Conservation (phyloP, 768 basidiomycete genomes). For the Ephemerocybe angulata region DNA sequence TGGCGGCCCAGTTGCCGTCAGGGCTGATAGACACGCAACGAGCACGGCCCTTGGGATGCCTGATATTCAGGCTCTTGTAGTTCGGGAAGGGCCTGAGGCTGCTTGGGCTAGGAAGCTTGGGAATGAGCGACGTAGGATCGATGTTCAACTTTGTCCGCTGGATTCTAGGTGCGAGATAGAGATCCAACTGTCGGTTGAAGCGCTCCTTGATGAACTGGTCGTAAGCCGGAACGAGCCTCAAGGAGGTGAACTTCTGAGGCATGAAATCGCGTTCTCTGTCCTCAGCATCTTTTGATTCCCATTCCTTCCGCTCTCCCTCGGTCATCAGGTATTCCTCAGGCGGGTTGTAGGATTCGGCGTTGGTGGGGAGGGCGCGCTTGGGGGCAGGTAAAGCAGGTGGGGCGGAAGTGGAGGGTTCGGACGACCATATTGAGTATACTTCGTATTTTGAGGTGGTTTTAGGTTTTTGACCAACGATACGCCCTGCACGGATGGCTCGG, state of each 20-base stretch:
- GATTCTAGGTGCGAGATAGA: conserved; percentile 93
- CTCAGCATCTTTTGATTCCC: conserved; percentile 81
- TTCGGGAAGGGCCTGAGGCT: conserved; percentile 94
- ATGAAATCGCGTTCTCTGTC: conserved; percentile 89
- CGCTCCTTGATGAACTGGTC: conserved; percentile 89
- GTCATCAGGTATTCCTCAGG: conserved; percentile 94
- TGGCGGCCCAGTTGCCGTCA: conserved; percentile 86
- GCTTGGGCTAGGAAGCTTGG: conserved; percentile 88
- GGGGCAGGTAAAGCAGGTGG: conserved; percentile 91
- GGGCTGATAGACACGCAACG: conserved; percentile 80
- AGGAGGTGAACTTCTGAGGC: conserved; percentile 77
- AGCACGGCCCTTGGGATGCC: conserved; percentile 64
- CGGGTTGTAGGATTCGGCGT: conserved; percentile 98
- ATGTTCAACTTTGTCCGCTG: conserved; percentile 85
- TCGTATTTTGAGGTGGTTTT: conserved; percentile 64
- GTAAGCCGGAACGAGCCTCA: conserved; percentile 92
- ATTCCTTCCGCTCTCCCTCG: conserved; percentile 73
- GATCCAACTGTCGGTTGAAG: conserved; percentile 89
- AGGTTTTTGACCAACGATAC: conserved; percentile 87
- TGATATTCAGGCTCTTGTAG: conserved; percentile 68
- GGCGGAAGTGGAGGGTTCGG: conserved; percentile 62
- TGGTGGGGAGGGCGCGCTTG: conserved; percentile 81
- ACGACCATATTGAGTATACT: conserved; percentile 87
- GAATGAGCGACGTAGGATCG: conserved; percentile 86
- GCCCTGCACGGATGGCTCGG: conserved; percentile 93